Evolutionary conservation across 2,329 filamentous ascomycete species (phyloP).

Genomic region (Phaeosphaeriaceae sp.): DNA sequence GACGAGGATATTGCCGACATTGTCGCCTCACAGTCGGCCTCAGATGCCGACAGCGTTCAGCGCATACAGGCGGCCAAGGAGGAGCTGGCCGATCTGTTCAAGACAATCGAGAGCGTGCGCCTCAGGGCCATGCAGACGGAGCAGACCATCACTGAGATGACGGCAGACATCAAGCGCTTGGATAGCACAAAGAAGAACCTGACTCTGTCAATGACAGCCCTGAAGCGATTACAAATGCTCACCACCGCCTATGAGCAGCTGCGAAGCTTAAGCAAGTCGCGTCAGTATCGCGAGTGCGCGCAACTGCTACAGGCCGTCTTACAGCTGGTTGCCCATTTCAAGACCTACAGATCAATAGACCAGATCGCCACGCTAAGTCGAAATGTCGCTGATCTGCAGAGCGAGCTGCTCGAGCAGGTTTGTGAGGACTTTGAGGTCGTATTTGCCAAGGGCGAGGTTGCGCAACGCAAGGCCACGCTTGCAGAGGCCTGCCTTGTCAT

Average conservation of each 20-base stretch:
- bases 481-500: slow-evolving; percentile 91
- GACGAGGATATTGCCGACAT: slow-evolving; percentile 77
- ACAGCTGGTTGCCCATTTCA: slow-evolving; percentile 98
- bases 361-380: slow-evolving; percentile 93
- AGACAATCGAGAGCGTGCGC: slow-evolving; percentile 92
- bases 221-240: slow-evolving; percentile 97
- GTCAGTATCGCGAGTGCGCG: slow-evolving; percentile 94
- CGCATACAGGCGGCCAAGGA: slow-evolving; percentile 90
- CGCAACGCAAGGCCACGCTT: slow-evolving; percentile 71
- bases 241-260: slow-evolving; percentile 99
- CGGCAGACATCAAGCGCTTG: slow-evolving; percentile 95
- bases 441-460: slow-evolving; percentile 87
- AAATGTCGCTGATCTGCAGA: slow-evolving; percentile 90
- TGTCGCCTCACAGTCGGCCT: slow-evolving; percentile 77
- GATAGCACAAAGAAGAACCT: slow-evolving; percentile 97
- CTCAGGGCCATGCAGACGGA: slow-evolving; percentile 90
- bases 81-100: slow-evolving; percentile 88
- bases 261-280: slow-evolving; percentile 77
- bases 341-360: slow-evolving; percentile 95
- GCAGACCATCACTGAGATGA: slow-evolving; percentile 97
- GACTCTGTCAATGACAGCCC: slow-evolving; percentile 94
- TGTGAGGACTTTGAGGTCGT: slow-evolving; percentile 98
- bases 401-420: slow-evolving; percentile 93
- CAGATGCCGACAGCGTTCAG: slow-evolving; percentile 84
- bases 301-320: slow-evolving; percentile 92